These are phyloP conservation scores for Suillus sp. DNA, from an alignment of 768 basidiomycete genomes.

Conservation along the genomic window DNA sequence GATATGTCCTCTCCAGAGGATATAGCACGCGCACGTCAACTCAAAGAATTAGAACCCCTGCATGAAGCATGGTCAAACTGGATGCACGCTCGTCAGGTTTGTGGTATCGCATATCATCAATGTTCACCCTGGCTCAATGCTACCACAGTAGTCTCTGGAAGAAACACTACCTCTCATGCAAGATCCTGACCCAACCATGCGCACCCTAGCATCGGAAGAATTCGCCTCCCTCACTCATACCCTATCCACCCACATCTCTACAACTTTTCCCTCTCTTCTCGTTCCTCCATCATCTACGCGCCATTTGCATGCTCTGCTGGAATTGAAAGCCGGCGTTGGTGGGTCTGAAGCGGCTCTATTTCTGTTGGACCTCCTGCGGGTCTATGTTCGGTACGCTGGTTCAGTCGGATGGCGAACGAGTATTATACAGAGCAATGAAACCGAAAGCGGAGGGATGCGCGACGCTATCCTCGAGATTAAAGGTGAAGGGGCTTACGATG, in stretches of 20 bases:
- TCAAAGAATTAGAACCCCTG: slow-evolving; percentile 72
- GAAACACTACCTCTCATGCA: slow-evolving; percentile 62
- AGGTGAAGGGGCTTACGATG: slow-evolving; percentile 76
- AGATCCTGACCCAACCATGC: slow-evolving; percentile 79
- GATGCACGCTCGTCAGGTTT: slow-evolving; percentile 56
- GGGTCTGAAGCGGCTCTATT: slow-evolving; percentile 89
- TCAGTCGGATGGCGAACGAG: slow-evolving; percentile 61
- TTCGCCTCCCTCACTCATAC: slow-evolving; percentile 45
- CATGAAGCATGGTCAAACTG: slow-evolving; percentile 70
- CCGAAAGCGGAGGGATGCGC: slow-evolving; percentile 66
- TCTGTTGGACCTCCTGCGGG: slow-evolving; percentile 70
- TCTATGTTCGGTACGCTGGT: slow-evolving; percentile 73
- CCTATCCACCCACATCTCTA: slow-evolving; percentile 30
- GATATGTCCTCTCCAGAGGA: slow-evolving; percentile 56
- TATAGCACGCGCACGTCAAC: slow-evolving; percentile 56
- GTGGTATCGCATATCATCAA: slow-evolving; percentile 23
- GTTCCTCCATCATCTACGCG: slow-evolving; percentile 70
- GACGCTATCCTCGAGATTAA: slow-evolving; percentile 82
- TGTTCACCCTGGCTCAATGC: slow-evolving; percentile 16
- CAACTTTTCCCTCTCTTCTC: slow-evolving; percentile 69
- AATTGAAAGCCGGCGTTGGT: slow-evolving; percentile 91
- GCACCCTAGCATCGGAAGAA: slow-evolving; percentile 72
- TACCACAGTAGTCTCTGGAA: slow-evolving; percentile 58
- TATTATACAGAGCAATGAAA: slow-evolving; percentile 59
- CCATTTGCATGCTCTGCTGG: slow-evolving; percentile 76